These are phyloP conservation scores for Syncephalastrum monosporum DNA, from an alignment of 371 early-diverging fungal genomes.

Conservation along the genomic window DNA sequence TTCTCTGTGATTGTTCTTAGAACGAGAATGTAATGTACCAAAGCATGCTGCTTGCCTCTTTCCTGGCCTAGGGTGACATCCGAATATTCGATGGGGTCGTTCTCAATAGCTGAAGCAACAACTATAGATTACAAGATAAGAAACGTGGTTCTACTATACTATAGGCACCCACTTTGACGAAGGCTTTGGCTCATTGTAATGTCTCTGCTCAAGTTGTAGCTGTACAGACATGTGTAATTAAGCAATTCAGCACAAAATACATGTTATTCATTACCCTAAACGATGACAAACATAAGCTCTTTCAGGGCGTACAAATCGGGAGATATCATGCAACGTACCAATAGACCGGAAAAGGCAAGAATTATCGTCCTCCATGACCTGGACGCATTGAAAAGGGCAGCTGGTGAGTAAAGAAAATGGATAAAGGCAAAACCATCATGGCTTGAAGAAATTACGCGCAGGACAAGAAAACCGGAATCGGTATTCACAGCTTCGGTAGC, in stretches of 20 bases:
- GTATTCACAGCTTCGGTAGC: slow-evolving; percentile 13
- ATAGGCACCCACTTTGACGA: slow-evolving; percentile 32
- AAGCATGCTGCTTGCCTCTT: background rate
- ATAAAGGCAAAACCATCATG: background rate
- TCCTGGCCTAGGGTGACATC: slow-evolving; percentile 22
- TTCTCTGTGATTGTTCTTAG: slow-evolving; percentile 19
- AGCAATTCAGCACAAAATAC: background rate
- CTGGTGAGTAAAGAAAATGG: background rate
- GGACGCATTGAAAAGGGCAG: background rate
- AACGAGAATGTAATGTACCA: background rate
- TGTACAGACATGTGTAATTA: slow-evolving; percentile 5
- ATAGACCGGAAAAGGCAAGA: slow-evolving; percentile 56
- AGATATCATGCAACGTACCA: slow-evolving; percentile 20
- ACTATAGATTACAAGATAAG: slow-evolving; percentile 8
- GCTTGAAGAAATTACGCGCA: slow-evolving; percentile 11
- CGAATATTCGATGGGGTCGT: slow-evolving; percentile 22
- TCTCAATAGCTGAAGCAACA: slow-evolving; percentile 13
- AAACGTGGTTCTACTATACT: background rate
- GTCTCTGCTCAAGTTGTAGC: slow-evolving; percentile 40
- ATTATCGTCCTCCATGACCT: slow-evolving; percentile 56
- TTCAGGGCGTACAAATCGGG: no score
- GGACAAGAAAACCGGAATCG: slow-evolving; percentile 8
- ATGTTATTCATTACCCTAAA: slow-evolving; percentile 5
- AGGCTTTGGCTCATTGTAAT: slow-evolving; percentile 20
- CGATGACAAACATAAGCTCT: no score